Percentiles rank a stretch among this genome's conserved stretches.
Conservation (phyloP, 805 yeast genomes). For the Yamadazyma laniorum region DNA sequence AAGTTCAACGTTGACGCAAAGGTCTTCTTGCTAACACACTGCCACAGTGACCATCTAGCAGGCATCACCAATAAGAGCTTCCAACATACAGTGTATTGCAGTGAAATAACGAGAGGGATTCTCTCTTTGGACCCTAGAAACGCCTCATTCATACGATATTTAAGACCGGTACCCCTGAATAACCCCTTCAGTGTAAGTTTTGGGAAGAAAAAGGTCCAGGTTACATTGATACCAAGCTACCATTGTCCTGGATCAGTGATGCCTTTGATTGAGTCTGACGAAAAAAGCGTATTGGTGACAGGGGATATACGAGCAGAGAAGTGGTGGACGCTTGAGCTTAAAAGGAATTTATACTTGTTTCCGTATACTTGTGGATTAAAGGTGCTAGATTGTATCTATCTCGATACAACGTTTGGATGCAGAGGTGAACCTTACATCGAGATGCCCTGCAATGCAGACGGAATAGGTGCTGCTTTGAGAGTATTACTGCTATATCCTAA, state of each 20-base stretch:
- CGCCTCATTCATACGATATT: constrained; percentile 18
- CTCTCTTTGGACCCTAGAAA: constrained; percentile 19
- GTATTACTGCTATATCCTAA: constrained; percentile 43
- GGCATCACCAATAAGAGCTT: constrained; percentile 45
- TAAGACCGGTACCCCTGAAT: constrained; percentile 21
- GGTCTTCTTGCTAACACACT: constrained; percentile 45
- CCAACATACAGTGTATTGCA: constrained; percentile 47
- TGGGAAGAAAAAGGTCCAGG: constrained; percentile 19
- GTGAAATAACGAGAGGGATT: constrained; percentile 29
- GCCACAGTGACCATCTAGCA: constrained; percentile 52
- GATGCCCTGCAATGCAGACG: constrained; percentile 41
- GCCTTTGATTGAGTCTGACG: constrained; percentile 44
- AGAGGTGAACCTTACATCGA: constrained; percentile 50
- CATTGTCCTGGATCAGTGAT: constrained; percentile 63
- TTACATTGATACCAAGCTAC: constrained; percentile 48
- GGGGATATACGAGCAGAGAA: constrained; percentile 59
- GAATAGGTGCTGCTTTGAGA: constrained; percentile 32
- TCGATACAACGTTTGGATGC: constrained; percentile 54
- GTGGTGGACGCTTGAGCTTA: constrained; percentile 44
- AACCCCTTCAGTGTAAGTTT: constrained; percentile 18
- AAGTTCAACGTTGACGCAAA: constrained; percentile 25
- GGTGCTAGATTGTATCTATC: constrained; percentile 44
- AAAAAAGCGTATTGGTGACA: constrained; percentile 44
- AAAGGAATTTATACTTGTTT: constrained; percentile 36
- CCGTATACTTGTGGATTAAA: constrained; percentile 40